These are phyloP conservation scores for Pseudonectria foliicola DNA, from an alignment of 2,329 filamentous ascomycete genomes.

Conservation along the genomic window DNA sequence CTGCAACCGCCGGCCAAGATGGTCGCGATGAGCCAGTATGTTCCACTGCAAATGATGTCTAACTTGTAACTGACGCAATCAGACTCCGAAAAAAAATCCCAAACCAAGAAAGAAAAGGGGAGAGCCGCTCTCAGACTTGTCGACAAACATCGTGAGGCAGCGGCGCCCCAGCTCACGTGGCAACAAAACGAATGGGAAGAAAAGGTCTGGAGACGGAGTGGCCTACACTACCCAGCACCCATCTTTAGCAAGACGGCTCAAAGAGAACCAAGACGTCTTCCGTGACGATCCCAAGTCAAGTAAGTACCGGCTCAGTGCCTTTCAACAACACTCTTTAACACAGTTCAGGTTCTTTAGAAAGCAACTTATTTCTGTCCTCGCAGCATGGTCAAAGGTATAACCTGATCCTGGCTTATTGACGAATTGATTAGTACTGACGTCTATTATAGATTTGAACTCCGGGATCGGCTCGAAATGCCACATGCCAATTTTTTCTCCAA, in stretches of 20 bases:
- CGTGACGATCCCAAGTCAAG: conserved; percentile 21
- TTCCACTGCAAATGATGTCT: neutral
- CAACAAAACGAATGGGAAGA: conserved; percentile 10
- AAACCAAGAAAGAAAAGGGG: conserved; percentile 26
- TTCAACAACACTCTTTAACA: conserved; percentile 8
- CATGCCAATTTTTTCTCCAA: conserved; percentile 31
- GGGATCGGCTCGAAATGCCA: conserved; percentile 27
- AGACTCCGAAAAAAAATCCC: conserved; percentile 24
- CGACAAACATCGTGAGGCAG: conserved; percentile 27
- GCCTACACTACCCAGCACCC: conserved; percentile 10
- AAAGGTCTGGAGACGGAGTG: conserved; percentile 11
- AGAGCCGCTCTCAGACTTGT: conserved; percentile 27
- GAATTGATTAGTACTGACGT: conserved; percentile 4
- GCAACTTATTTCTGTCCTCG: conserved; percentile 14
- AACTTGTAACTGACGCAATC: conserved; percentile 3
- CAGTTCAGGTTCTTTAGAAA: conserved; percentile 16
- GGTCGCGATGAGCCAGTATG: conserved; percentile 38
- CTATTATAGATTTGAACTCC: conserved; percentile 23
- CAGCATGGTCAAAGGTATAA: conserved; percentile 21
- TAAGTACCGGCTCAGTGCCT: conserved; percentile 8
- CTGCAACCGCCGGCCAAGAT: conserved; percentile 33
- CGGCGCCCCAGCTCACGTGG: conserved; percentile 16
- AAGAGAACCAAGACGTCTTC: conserved; percentile 24
- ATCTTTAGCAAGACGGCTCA: conserved; percentile 13
- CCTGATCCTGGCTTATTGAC: neutral